Conservation (phyloP, 257 asterid species). For the Solanum stenotomum region DNA sequence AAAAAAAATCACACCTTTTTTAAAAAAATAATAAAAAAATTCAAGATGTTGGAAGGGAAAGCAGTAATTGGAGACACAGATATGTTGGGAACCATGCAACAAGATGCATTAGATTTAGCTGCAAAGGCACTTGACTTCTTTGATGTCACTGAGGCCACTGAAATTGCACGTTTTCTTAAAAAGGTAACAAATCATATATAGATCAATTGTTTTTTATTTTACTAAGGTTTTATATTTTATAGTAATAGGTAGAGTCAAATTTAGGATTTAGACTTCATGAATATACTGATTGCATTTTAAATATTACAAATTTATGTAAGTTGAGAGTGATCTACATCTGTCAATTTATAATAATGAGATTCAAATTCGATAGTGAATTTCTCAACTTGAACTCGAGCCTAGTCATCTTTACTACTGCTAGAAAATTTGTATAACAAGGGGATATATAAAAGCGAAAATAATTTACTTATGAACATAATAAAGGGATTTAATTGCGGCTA, state of each 20-base stretch:
- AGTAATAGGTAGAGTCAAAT: background rate
- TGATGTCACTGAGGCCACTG: constrained; percentile 78
- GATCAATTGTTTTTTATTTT: background rate
- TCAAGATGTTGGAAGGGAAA: constrained; percentile 67
- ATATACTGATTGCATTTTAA: no score
- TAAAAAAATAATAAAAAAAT: no score
- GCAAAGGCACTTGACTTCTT: constrained; percentile 81
- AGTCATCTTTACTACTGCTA: background rate
- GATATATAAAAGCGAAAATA: background rate
- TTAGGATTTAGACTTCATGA: background rate
- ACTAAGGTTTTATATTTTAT: no score
- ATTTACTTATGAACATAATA: background rate
- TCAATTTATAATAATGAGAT: background rate
- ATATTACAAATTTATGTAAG: no score
- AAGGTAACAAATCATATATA: constrained; percentile 24
- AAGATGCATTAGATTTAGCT: constrained; percentile 69
- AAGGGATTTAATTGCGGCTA: background rate
- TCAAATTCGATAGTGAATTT: background rate
- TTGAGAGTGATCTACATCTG: background rate
- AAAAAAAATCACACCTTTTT: background rate
- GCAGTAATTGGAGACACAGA: constrained; percentile 80
- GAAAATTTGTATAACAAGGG: background rate
- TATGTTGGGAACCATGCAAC: constrained; percentile 61
- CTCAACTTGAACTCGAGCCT: background rate
- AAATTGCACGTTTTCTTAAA: constrained; percentile 69